Evolutionary conservation across 352 stramenopile genomes (phyloP).

Genomic region (Globisporangium viniferum): DNA sequence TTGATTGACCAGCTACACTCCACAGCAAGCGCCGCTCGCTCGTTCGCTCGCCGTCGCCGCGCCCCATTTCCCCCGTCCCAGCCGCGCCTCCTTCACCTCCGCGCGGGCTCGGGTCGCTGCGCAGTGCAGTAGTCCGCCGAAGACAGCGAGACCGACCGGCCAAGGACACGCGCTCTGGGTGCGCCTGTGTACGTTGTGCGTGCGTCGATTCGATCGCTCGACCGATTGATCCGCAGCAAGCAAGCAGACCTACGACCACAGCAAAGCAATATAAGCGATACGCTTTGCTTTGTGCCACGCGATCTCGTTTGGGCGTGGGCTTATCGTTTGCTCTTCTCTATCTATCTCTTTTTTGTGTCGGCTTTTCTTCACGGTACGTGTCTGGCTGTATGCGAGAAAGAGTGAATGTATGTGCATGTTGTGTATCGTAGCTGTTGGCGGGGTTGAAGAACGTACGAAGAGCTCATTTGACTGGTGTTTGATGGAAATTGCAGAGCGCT

Average conservation of each 20-base stretch:
- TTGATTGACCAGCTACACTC: slow-evolving; percentile 10
- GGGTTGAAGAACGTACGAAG: not conserved
- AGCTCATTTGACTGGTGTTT: not conserved
- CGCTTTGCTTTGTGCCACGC: not conserved
- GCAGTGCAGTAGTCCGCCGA: not conserved
- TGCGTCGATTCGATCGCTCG: not conserved
- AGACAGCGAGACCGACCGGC: not conserved
- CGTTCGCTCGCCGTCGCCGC: slow-evolving; percentile 3
- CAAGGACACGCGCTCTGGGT: not conserved
- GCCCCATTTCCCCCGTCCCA: slow-evolving; percentile 3
- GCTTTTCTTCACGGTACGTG: not conserved
- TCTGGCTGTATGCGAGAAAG: not conserved
- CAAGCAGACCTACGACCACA: not conserved
- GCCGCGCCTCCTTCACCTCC: slow-evolving; percentile 1
- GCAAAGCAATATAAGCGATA: not conserved
- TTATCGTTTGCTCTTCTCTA: not conserved
- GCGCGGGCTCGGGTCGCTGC: slow-evolving; percentile 9
- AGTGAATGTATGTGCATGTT: slow-evolving; percentile 1
- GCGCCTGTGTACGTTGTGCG: not conserved
- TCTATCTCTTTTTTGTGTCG: not conserved
- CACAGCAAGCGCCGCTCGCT: slow-evolving; percentile 7
- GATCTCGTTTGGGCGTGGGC: not conserved
- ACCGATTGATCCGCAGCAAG: not conserved
- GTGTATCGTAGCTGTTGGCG: not conserved
- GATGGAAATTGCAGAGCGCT: slow-evolving; percentile 3